These are phyloP conservation scores for Ogataea minuta DNA, from an alignment of 805 yeast genomes.

Conservation along the genomic window DNA sequence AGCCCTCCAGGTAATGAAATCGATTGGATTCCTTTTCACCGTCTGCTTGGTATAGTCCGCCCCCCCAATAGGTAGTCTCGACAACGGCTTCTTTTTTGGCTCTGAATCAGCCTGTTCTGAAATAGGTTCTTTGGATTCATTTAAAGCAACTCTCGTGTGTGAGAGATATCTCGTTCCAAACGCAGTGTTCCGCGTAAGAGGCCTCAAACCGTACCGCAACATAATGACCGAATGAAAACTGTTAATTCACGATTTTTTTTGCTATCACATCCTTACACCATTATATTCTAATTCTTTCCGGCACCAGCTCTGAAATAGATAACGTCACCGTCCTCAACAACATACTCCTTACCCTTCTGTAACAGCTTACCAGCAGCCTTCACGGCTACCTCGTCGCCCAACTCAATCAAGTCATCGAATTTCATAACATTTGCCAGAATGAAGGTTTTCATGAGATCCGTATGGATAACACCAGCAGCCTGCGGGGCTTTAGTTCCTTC, in stretches of 20 bases:
- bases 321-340: constrained; percentile 83
- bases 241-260: not conserved
- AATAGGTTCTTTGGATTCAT: not conserved
- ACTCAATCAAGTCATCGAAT: constrained; percentile 55
- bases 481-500: constrained; percentile 76
- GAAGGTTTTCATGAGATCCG: constrained; percentile 79
- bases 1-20: constrained; percentile 85
- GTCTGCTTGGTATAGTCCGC: constrained; percentile 32
- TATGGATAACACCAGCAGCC: constrained; percentile 89
- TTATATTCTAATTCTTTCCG: constrained; percentile 42
- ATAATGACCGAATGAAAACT: not conserved
- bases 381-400: constrained; percentile 50
- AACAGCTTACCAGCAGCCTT: constrained; percentile 58
- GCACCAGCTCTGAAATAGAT: constrained; percentile 70
- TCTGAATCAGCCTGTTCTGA: constrained; percentile 1
- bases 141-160: not conserved
- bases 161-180: not conserved
- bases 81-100: constrained; percentile 56
- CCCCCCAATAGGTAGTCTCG: constrained; percentile 78
- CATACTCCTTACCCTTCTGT: constrained; percentile 74
- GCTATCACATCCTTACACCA: constrained; percentile 3
- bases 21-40: constrained; percentile 44
- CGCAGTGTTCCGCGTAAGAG: not conserved
- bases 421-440: constrained; percentile 74
- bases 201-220: not conserved